These are phyloP conservation scores for Hemerocallis citrina DNA, from an alignment of 106 monocot genomes.

Conservation along the genomic window DNA sequence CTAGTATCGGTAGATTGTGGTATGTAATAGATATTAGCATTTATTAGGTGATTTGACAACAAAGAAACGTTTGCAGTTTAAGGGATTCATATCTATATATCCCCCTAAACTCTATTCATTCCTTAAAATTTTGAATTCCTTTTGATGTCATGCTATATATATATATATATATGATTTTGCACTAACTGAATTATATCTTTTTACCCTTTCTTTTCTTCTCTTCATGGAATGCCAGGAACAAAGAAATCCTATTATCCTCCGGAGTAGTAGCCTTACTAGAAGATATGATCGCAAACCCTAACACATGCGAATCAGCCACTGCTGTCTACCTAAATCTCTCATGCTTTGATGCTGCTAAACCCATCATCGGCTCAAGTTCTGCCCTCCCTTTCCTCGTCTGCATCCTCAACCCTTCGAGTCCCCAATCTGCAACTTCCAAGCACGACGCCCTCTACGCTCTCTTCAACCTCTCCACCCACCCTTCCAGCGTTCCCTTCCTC, in stretches of 20 bases:
- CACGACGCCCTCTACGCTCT: slow-evolving; percentile 65
- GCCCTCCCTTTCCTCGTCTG: slow-evolving; percentile 43
- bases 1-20: too few relatives aligned
- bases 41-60: too few relatives aligned
- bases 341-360: slow-evolving; percentile 57
- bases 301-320: slow-evolving; percentile 42
- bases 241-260: slow-evolving; percentile 37
- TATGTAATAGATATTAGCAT: too few relatives aligned
- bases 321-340: slow-evolving; percentile 89
- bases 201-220: background rate
- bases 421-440: slow-evolving; percentile 30
- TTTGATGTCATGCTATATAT: too few relatives aligned
- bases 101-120: too few relatives aligned
- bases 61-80: too few relatives aligned
- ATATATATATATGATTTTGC: too few relatives aligned
- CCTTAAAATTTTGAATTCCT: too few relatives aligned
- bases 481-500: slow-evolving; percentile 45
- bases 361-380: slow-evolving; percentile 46
- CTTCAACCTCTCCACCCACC: slow-evolving; percentile 68
- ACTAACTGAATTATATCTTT: too few relatives aligned
- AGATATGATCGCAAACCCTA: slow-evolving; percentile 51
- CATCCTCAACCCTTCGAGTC: slow-evolving; percentile 20
- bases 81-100: too few relatives aligned
- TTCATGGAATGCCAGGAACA: slow-evolving; percentile 47
- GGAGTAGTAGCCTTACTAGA: slow-evolving; percentile 68